Evolutionary conservation across 441 rosid species (phyloP).

Genomic region (Gossypium trilobum): DNA sequence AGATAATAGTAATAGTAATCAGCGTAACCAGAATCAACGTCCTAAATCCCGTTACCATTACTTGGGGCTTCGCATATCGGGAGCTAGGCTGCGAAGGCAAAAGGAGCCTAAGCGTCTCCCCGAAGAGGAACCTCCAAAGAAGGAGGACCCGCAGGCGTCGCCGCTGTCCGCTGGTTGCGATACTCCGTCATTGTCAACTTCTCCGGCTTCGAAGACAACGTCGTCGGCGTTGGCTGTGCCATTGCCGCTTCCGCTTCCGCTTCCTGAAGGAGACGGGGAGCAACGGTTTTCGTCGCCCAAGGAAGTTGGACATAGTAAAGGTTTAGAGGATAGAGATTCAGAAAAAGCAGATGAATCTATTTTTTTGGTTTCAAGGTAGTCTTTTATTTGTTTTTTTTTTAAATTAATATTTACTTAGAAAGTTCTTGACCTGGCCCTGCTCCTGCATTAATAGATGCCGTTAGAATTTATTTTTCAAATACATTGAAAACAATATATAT

Average conservation of each 20-base stretch:
- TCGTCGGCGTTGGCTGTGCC: constrained; percentile 32
- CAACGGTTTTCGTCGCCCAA: constrained; percentile 17
- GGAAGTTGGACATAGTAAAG: constrained; percentile 23
- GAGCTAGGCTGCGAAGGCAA: constrained; percentile 30
- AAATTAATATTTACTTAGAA: no score
- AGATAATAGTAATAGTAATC: neutral
- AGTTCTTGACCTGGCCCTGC: no score
- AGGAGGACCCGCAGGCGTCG: constrained; percentile 16
- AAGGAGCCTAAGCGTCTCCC: constrained; percentile 38
- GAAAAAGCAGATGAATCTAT: constrained; percentile 22
- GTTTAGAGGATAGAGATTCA: constrained; percentile 21
- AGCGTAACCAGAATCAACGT: neutral
- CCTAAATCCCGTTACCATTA: constrained; percentile 18
- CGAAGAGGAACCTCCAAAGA: constrained; percentile 26
- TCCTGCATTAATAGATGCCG: neutral
- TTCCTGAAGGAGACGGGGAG: constrained; percentile 35
- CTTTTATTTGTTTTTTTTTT: neutral
- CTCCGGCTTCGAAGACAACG: constrained; percentile 20
- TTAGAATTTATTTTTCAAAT: neutral
- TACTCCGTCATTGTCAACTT: constrained; percentile 1
- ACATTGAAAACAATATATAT: neutral
- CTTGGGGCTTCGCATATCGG: constrained; percentile 24
- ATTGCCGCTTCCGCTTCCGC: constrained; percentile 49
- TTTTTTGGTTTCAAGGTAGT: constrained; percentile 34
- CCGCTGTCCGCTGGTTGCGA: constrained; percentile 23